phyloP scores from a whole-genome alignment of 1,139 yeast genomes.

The Taphrina wiesneri region DNA sequence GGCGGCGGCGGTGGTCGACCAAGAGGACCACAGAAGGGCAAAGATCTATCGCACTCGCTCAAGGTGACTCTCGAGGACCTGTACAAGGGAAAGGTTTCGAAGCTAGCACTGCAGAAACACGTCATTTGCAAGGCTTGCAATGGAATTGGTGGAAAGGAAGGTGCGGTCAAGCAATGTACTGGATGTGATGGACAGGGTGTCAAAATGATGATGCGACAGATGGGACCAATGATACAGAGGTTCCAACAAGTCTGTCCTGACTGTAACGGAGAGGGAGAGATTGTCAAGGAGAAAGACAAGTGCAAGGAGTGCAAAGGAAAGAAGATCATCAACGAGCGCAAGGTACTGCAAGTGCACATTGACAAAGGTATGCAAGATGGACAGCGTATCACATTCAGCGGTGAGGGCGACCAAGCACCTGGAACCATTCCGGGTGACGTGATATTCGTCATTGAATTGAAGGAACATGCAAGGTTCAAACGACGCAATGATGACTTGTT shows the following conservation, averaged over 20 bases:
- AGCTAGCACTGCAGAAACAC: constrained; percentile 90
- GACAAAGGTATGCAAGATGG: constrained; percentile 98
- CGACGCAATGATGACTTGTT: constrained; percentile 89
- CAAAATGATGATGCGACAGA: constrained; percentile 90
- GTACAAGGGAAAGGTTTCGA: constrained; percentile 92
- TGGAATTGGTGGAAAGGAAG: constrained; percentile 95
- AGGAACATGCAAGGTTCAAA: constrained; percentile 73
- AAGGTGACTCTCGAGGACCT: constrained; percentile 86
- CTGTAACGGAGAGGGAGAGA: constrained; percentile 92
- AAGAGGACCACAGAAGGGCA: constrained; percentile 75
- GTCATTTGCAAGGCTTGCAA: constrained; percentile 83
- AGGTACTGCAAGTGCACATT: constrained; percentile 88
- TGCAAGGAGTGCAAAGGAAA: constrained; percentile 88
- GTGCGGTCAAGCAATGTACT: constrained; percentile 82
- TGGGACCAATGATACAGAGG: constrained; percentile 99
- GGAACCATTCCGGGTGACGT: constrained; percentile 96
- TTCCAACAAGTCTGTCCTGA: constrained; percentile 84
- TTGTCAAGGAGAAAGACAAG: constrained; percentile 81
- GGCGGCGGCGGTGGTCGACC: constrained; percentile 66
- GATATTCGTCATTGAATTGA: constrained; percentile 84
- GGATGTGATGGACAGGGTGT: constrained; percentile 89
- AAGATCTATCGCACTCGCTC: constrained; percentile 87
- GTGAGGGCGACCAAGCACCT: constrained; percentile 98
- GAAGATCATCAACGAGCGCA: constrained; percentile 83
- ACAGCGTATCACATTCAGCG: constrained; percentile 83